phyloP scores from a whole-genome alignment of 495 filamentous ascomycete species.

The Neurospora terricola region DNA sequence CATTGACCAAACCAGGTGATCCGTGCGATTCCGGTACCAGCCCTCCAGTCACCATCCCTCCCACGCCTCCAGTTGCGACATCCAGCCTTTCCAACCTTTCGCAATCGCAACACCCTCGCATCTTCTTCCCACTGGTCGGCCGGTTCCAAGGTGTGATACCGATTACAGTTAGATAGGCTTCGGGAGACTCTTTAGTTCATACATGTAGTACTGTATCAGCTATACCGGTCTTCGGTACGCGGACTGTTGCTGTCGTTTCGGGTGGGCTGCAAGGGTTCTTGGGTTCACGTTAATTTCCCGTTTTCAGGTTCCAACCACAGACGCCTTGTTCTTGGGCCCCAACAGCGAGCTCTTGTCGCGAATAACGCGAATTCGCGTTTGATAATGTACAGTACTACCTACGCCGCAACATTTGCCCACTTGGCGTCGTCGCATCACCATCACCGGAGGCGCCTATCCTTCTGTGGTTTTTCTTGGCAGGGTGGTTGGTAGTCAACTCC shows the following conservation, averaged over 20 bases:
- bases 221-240: background rate
- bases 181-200: background rate
- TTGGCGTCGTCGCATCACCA: background rate
- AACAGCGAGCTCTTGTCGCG: background rate
- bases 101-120: background rate
- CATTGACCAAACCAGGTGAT: background rate
- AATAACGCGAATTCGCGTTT: background rate
- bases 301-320: background rate
- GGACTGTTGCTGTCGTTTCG: background rate
- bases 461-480: background rate
- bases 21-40: background rate
- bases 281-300: background rate
- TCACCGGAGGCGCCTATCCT: background rate
- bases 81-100: background rate
- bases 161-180: background rate
- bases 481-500: background rate
- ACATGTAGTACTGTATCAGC: too few relatives aligned
- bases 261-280: background rate
- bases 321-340: background rate
- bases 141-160: background rate
- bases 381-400: background rate
- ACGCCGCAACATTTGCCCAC: background rate
- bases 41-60: background rate
- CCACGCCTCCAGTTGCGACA: background rate
- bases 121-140: background rate